Percentiles rank a stretch among this genome's conserved stretches.
Evolutionary conservation across 345 rosid species (phyloP).

Genomic region (Gossypium longicalyx): DNA sequence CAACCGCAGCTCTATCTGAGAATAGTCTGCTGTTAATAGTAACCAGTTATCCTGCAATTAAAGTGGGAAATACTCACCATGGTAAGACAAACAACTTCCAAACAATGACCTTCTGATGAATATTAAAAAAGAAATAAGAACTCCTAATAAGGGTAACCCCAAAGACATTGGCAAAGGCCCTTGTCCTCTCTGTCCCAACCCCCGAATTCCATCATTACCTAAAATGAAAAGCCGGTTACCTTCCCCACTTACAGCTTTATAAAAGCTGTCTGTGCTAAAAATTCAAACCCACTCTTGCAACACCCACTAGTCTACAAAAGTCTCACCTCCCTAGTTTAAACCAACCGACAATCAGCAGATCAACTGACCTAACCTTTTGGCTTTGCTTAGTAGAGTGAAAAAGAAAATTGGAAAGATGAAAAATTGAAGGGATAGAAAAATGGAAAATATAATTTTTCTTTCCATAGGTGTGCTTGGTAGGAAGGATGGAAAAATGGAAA

Average conservation of each 20-base stretch:
- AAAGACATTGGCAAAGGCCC: neutral
- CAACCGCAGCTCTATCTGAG: conserved; percentile 89
- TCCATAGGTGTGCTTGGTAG: no score
- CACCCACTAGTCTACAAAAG: neutral
- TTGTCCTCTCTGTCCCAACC: neutral
- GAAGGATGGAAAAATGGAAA: no score
- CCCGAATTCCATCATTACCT: neutral
- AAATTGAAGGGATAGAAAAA: no score
- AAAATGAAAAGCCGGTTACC: neutral
- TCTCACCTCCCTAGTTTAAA: neutral
- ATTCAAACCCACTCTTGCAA: neutral
- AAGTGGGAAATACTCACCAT: neutral
- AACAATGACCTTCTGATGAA: neutral
- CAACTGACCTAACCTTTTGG: neutral
- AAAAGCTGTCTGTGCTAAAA: neutral
- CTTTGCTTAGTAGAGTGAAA: no score
- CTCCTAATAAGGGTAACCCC: neutral
- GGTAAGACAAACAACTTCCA: neutral
- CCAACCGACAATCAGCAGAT: neutral
- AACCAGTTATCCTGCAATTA: conserved; percentile 86
- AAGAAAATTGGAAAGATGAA: no score
- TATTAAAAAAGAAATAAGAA: neutral
- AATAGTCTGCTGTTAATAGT: conserved; percentile 87
- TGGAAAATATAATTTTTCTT: no score
- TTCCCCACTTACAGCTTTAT: neutral